Evolutionary conservation across 192 early-diverging fungal genomes (phyloP).

Genomic region (Backusella liffmaniae): DNA sequence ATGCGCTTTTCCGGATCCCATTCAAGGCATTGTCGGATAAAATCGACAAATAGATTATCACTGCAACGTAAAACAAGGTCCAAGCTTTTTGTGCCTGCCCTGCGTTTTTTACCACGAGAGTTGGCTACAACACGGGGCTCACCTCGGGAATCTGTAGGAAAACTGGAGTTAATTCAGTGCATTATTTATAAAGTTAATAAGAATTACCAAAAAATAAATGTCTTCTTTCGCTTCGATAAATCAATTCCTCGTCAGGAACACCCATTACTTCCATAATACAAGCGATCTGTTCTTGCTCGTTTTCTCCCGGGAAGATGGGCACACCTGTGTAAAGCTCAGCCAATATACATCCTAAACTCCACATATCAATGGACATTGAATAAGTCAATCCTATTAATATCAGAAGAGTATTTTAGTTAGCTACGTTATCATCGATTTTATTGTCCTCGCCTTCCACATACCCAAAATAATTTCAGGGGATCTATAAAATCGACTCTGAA

Average conservation of each 20-base stretch:
- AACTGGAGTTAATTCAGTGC: constrained; percentile 7
- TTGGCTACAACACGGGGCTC: constrained; percentile 69
- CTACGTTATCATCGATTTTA: not conserved
- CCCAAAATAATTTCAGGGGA: constrained; percentile 97
- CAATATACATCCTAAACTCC: constrained; percentile 94
- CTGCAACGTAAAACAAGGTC: constrained; percentile 66
- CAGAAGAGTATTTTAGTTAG: not conserved
- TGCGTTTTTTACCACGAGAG: constrained; percentile 87
- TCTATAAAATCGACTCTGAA: constrained; percentile 96
- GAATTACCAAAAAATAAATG: constrained; percentile 85
- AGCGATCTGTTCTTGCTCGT: constrained; percentile 93
- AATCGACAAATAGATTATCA: constrained; percentile 84
- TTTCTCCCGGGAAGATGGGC: constrained; percentile 96
- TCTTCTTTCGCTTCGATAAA: constrained; percentile 77
- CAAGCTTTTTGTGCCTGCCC: constrained; percentile 77
- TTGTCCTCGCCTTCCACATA: constrained; percentile 9
- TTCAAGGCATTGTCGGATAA: constrained; percentile 76
- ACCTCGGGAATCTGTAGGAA: constrained; percentile 38
- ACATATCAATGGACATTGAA: constrained; percentile 94
- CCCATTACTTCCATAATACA: constrained; percentile 96
- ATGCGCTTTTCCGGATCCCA: constrained; percentile 92
- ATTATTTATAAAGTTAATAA: constrained; percentile 11
- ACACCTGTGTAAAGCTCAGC: constrained; percentile 85
- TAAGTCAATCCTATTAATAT: constrained; percentile 54
- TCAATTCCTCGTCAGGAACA: constrained; percentile 67